Evolutionary conservation across 2,329 filamentous ascomycete genomes (phyloP), one percentile per base, ranked within the genome.

Genomic region (Calonectria pauciramosa): DNA sequence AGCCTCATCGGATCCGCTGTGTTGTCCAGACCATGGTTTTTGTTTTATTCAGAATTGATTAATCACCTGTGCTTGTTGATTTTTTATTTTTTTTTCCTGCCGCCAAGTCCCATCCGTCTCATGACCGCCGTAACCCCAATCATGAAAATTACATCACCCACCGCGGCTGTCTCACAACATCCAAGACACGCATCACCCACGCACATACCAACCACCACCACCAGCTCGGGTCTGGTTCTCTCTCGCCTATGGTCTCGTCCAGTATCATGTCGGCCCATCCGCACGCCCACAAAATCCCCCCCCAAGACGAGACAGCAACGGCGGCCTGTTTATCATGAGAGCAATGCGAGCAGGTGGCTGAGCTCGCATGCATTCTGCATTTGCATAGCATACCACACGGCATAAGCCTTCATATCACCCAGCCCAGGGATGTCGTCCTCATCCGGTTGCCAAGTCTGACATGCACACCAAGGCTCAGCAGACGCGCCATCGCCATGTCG

Each of bases 401-500:
- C 51, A 47, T 47, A 66, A 65, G 49, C 69, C 65, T 56, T 38
- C 56, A 30, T 34, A 32, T 59, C 36, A 49, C 30, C 41, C 49
- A 32, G 7, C 30, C 60, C 70, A 64, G 41, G 44, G 47, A 65
- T 69, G 47, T 26, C 28, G 51, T 68, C 36, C n/a, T 41, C 38
- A 36, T 26, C 52, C 23, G n/a, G 68, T 26, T 23, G 60, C 51
- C 65, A 51, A 30, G 65, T 69, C 71, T 73, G 56, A 69, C 71
- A 73, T 69, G 71, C 71, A 72, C 71, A 68, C 56, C 65, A 71
- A 49, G 64, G 47, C 56, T 47, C 56, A 64, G 44, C 23, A 28
- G 66, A 73, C 71, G 71, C 66, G 71, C 65, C 66, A 73, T 69
- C 56, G 28, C 36, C 63, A 73, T 66, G 67, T 67, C 71, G 71